Conservation (phyloP, 208 protist species). For the Wallacemonas sp. region DNA sequence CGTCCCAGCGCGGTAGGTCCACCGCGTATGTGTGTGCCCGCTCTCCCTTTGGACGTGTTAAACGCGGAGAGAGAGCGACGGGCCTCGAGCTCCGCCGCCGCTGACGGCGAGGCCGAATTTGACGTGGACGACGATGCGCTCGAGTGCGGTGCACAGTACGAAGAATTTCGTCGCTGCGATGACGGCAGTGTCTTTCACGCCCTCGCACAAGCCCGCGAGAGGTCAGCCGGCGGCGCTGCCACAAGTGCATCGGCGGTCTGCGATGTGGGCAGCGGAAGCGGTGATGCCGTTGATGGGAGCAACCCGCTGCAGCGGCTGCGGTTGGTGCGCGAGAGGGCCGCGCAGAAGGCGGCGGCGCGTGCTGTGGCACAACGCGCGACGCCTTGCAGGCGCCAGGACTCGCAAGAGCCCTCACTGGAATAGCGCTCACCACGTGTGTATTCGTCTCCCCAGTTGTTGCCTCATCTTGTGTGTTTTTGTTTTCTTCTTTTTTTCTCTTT, state of each 20-base stretch:
- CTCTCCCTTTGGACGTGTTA: background rate
- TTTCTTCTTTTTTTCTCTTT: slow-evolving; percentile 17
- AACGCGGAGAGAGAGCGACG: background rate
- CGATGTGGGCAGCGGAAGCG: background rate
- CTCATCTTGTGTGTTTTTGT: slow-evolving; percentile 8
- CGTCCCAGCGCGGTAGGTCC: background rate
- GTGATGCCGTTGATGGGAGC: background rate
- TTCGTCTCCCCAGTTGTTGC: background rate
- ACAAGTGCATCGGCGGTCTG: background rate
- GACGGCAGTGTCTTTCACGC: background rate
- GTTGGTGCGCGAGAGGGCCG: background rate
- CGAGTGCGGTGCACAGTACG: background rate
- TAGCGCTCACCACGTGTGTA: too few species aligned
- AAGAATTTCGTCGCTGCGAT: slow-evolving; percentile 11
- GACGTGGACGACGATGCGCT: background rate
- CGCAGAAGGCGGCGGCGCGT: slow-evolving; percentile 4
- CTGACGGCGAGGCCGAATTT: background rate
- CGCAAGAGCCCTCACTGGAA: background rate
- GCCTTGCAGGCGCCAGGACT: background rate
- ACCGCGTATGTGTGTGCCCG: background rate
- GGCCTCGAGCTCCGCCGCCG: background rate
- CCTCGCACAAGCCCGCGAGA: background rate
- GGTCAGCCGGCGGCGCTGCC: background rate
- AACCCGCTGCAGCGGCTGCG: background rate
- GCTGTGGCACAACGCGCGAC: background rate